Percentiles rank a stretch among this genome's conserved stretches.
Evolutionary conservation across 768 basidiomycete species (phyloP).

Genomic region (Gymnopilus dilepis): DNA sequence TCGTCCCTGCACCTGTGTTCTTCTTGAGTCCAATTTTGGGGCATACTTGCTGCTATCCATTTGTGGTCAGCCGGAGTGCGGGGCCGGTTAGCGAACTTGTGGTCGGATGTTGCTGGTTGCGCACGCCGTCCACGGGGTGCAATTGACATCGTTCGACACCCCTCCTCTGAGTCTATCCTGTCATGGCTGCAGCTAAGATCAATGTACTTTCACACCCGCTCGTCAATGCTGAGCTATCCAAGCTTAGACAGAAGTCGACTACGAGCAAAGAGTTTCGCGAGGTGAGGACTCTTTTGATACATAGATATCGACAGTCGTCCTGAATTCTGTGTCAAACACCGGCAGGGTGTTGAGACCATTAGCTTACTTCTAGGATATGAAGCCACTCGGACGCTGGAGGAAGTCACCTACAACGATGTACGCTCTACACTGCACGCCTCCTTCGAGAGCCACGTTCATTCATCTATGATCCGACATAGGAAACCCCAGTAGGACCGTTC

Average conservation of each 20-base stretch:
- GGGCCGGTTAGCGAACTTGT: no score
- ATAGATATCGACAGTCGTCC: background rate
- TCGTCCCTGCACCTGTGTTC: no score
- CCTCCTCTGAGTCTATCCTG: background rate
- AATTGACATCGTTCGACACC: background rate
- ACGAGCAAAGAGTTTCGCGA: constrained; percentile 80
- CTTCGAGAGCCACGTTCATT: background rate
- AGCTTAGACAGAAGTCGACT: constrained; percentile 65
- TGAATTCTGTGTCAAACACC: background rate
- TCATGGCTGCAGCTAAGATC: constrained; percentile 38
- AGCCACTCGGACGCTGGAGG: constrained; percentile 71
- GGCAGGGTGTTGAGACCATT: constrained; percentile 76
- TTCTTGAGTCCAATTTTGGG: background rate
- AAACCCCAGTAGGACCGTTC: constrained; percentile 82
- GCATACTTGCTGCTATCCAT: no score
- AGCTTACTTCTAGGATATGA: constrained; percentile 84
- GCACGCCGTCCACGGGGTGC: no score
- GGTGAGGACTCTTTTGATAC: constrained; percentile 40
- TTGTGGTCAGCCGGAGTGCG: no score
- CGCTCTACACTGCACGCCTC: constrained; percentile 26
- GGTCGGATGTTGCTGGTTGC: no score
- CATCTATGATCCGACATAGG: constrained; percentile 40
- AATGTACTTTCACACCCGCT: constrained; percentile 73
- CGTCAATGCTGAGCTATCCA: constrained; percentile 74
- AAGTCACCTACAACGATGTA: constrained; percentile 69